These are phyloP conservation scores for Lactifluus subvellereus DNA, from an alignment of 768 basidiomycete species.

Conservation along the genomic window DNA sequence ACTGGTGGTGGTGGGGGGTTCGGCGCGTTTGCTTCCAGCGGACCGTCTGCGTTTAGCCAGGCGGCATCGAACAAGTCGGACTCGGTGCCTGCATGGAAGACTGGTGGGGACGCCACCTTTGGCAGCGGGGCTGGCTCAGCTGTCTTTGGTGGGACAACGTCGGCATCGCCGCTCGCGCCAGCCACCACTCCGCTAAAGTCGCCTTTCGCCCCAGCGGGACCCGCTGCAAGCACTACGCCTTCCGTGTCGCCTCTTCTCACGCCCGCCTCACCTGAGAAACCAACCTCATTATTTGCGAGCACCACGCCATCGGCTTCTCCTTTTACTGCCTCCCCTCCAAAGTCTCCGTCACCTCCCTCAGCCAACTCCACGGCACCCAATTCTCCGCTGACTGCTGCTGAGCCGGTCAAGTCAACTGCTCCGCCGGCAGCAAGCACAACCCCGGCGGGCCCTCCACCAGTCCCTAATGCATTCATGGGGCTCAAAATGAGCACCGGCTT, in stretches of 20 bases:
- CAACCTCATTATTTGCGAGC: not conserved
- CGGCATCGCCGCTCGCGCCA: not conserved
- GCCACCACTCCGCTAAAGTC: constrained; percentile 7
- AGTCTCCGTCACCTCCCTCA: not conserved
- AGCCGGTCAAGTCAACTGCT: not conserved
- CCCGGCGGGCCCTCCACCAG: constrained; percentile 25
- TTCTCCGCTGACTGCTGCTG: not conserved
- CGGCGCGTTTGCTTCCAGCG: constrained; percentile 30
- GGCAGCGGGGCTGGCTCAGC: constrained; percentile 2
- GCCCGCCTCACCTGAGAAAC: not conserved
- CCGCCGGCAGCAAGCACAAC: constrained; percentile 22
- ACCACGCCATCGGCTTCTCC: constrained; percentile 6
- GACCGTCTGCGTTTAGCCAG: constrained; percentile 15
- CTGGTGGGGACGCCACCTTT: constrained; percentile 14
- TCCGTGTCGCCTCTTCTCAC: constrained; percentile 8
- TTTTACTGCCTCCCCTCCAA: not conserved
- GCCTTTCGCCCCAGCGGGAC: constrained; percentile 4
- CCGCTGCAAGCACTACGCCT: constrained; percentile 15
- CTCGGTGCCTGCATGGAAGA: constrained; percentile 20
- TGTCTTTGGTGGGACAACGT: constrained; percentile 10
- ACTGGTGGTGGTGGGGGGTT: constrained; percentile 27
- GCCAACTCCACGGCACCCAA: not conserved
- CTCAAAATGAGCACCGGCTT: constrained; percentile 18
- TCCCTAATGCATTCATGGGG: constrained; percentile 20
- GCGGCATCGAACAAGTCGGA: not conserved